These are phyloP conservation scores for Exobasidium cylindrosporum DNA, from an alignment of 1,284 basidiomycete genomes.

Conservation along the genomic window DNA sequence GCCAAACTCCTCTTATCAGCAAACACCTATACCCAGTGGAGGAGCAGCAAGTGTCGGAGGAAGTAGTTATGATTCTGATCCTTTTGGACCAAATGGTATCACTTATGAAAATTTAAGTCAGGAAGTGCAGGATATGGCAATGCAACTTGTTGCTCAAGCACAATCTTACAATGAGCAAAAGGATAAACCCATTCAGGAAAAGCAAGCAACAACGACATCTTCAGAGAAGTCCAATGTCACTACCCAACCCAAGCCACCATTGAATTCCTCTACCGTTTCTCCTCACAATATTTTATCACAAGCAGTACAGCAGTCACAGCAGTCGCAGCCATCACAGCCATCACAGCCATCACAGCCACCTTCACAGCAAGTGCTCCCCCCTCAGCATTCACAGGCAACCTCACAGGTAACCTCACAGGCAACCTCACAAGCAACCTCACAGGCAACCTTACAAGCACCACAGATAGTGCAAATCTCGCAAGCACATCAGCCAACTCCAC, in stretches of 20 bases:
- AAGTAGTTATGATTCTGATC: background rate
- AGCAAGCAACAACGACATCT: background rate
- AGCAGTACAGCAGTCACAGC: background rate
- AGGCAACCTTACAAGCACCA: no score
- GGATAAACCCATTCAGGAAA: background rate
- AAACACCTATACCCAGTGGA: background rate
- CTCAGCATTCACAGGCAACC: no score
- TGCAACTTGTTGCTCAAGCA: constrained; percentile 10
- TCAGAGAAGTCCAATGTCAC: background rate
- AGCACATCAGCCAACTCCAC: no score
- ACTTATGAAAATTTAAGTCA: constrained; percentile 4
- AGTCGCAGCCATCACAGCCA: constrained; percentile 4
- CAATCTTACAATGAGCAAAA: constrained; percentile 3
- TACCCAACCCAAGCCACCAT: background rate
- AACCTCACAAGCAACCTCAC: no score
- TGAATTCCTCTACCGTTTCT: background rate
- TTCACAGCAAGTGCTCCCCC: no score
- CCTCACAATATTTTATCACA: background rate
- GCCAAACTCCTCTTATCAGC: background rate
- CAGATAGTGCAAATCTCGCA: no score
- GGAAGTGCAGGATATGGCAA: constrained; percentile 13
- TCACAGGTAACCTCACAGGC: no score
- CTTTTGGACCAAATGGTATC: constrained; percentile 6
- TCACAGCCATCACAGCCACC: background rate
- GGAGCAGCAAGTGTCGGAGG: background rate